A percentile compares a stretch with the other conserved stretches of the same genome.
Evolutionary conservation across 805 yeast genomes (phyloP).

Genomic region (Brettanomyces anomalus): DNA sequence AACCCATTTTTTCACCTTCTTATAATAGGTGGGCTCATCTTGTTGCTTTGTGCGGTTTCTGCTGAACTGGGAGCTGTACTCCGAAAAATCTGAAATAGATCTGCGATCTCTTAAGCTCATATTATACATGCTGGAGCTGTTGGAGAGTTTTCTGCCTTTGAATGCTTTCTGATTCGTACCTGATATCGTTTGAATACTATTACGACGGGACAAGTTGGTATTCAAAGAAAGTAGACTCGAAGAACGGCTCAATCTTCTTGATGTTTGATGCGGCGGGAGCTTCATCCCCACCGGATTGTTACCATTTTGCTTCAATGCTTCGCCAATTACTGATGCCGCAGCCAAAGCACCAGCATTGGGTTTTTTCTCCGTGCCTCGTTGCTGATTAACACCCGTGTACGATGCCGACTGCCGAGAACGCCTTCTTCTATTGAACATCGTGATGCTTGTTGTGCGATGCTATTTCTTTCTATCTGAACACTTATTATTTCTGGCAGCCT

Average conservation of each 20-base stretch:
- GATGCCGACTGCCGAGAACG: constrained; percentile 15
- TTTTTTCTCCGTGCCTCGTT: constrained; percentile 4
- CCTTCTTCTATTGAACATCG: constrained; percentile 9
- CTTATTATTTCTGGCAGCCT: too few species aligned
- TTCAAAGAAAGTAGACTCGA: constrained; percentile 6
- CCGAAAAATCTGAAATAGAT: neutral
- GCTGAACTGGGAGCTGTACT: neutral
- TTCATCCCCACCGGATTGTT: constrained; percentile 22
- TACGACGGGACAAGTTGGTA: constrained; percentile 17
- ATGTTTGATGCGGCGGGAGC: constrained; percentile 21
- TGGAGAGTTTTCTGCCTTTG: constrained; percentile 13
- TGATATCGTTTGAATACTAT: constrained; percentile 9
- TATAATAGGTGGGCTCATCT: neutral
- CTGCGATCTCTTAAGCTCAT: neutral
- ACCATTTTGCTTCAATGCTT: constrained; percentile 32
- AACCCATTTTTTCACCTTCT: constrained; percentile 57
- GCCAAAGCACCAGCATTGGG: constrained; percentile 48
- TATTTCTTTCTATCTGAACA: too few species aligned
- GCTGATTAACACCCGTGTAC: constrained; percentile 14
- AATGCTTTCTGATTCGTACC: constrained; percentile 8
- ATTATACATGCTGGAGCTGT: neutral
- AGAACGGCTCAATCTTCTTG: constrained; percentile 13
- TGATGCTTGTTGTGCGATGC: too few species aligned
- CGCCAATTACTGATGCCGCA: constrained; percentile 52
- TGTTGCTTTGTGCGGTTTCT: neutral